Evolutionary conservation across 345 rosid genomes (phyloP).

Genomic region (Carallia brachiata): DNA sequence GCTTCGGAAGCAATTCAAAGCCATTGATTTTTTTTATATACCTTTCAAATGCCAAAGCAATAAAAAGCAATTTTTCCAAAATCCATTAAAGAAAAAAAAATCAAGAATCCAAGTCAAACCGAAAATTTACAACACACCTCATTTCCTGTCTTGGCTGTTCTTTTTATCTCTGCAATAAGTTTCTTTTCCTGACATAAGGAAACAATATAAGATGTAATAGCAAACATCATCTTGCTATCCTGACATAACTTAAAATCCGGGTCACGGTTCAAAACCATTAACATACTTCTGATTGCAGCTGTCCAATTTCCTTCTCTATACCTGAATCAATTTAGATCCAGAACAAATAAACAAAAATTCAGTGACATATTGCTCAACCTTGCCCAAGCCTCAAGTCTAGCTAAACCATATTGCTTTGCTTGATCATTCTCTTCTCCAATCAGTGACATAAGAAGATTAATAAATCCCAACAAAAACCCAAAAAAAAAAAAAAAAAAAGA

Average conservation of each 20-base stretch:
- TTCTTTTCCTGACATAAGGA: slow-evolving; percentile 70
- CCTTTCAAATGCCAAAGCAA: neutral
- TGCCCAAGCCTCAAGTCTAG: neutral
- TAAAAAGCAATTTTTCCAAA: neutral
- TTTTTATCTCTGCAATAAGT: slow-evolving; percentile 90
- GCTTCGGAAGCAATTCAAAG: too few relatives aligned
- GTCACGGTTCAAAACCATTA: slow-evolving; percentile 16
- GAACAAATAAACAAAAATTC: slow-evolving; percentile 14
- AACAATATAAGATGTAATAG: slow-evolving; percentile 13
- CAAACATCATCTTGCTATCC: neutral
- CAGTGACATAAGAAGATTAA: neutral
- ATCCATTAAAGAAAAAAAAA: neutral
- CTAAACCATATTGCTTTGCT: neutral
- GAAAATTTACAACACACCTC: slow-evolving; percentile 46
- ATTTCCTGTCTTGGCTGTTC: slow-evolving; percentile 88
- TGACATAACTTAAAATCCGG: neutral
- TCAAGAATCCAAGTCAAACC: neutral
- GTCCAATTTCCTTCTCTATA: slow-evolving; percentile 83
- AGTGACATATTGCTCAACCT: neutral
- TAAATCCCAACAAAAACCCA: neutral
- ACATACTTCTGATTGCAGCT: slow-evolving; percentile 79
- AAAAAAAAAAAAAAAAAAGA: neutral
- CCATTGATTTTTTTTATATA: neutral
- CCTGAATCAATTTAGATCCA: slow-evolving; percentile 42
- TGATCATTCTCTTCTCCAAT: too few relatives aligned